A percentile compares a stretch with the other conserved stretches of the same genome.
These are phyloP conservation scores for Macrophomina pseudophaseolina DNA, from an alignment of 2,329 filamentous ascomycete species.

Conservation along the genomic window DNA sequence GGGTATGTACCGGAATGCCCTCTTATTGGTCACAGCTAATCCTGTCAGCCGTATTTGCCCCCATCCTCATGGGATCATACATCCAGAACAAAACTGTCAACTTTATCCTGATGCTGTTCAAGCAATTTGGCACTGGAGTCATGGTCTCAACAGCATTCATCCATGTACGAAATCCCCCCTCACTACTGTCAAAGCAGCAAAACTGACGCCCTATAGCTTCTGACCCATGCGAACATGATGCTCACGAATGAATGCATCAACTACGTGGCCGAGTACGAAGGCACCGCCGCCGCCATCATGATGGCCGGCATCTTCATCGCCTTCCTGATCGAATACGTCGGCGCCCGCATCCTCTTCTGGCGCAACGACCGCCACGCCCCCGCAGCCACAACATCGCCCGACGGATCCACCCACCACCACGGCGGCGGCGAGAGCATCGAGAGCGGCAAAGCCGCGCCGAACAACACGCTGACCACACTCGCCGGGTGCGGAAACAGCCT, in stretches of 20 bases:
- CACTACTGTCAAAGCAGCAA: background rate
- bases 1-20: constrained; percentile 46
- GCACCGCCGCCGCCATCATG: constrained; percentile 70
- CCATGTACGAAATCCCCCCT: constrained; percentile 52
- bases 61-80: constrained; percentile 66
- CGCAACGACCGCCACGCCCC: background rate
- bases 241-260: constrained; percentile 73
- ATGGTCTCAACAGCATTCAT: constrained; percentile 75
- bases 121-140: constrained; percentile 75
- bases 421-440: constrained; percentile 31
- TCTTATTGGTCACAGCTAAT: background rate
- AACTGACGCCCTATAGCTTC: constrained; percentile 57
- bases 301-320: constrained; percentile 77
- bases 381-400: background rate
- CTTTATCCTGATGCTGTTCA: constrained; percentile 66
- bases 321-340: constrained; percentile 72
- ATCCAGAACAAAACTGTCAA: constrained; percentile 57
- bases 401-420: constrained; percentile 24
- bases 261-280: constrained; percentile 66
- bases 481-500: constrained; percentile 39
- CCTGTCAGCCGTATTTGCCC: constrained; percentile 61
- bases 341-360: constrained; percentile 35
- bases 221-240: constrained; percentile 75
- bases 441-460: constrained; percentile 32
- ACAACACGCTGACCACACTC: constrained; percentile 47